Evolutionary conservation across 305 asterid species (phyloP), one percentile per base, ranked within the genome.

Genomic region (Rubia tinctorum): DNA sequence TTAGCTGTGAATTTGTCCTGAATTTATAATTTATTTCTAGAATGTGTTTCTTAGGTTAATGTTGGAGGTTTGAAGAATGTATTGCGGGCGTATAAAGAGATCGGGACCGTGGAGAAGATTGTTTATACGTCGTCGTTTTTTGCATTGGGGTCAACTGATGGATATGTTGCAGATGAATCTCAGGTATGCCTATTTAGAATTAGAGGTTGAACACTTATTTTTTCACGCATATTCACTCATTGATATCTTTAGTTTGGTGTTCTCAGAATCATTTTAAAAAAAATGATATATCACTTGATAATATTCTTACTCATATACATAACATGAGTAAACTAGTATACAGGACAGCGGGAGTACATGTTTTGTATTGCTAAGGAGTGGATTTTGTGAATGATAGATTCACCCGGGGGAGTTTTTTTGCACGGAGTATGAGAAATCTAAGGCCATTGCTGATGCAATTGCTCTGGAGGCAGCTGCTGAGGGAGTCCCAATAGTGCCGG

Each of bases 61-160:
- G 90, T 93, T 79, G 96, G 96, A 55, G 98, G 98, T 30, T 82
- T 93, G 84, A 88, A 75, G 89, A 93, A 91, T 78, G 91, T 93
- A 14, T 44, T 93, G 80, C 85, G 77, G 81, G 96, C 91, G 30
- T 88, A 60, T 69, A 86, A 80, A 81, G 96, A 90, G 78, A 80
- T 86, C 15, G 76, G 80, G 23, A 78, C 84, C 14, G 68, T 91
- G 71, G 90, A 91, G 79, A 93, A 81, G 88, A 88, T 93, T 62
- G 73, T 93, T 2, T 91, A 93, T 63, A 93, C 97, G 37, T 93
- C 98, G 56, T 93, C 98, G 69, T 91, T 90, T 79, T 93, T 93
- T 23, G 98, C 97, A 2, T 79, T 93, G 84, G 98, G 97, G 12
- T 75, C 96, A 2, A 90, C 96, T 49, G 98, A 93, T 77, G 96